Evolutionary conservation across 2,329 filamentous ascomycete genomes (phyloP).

Genomic region (Paracorniculantispora psalliotae): DNA sequence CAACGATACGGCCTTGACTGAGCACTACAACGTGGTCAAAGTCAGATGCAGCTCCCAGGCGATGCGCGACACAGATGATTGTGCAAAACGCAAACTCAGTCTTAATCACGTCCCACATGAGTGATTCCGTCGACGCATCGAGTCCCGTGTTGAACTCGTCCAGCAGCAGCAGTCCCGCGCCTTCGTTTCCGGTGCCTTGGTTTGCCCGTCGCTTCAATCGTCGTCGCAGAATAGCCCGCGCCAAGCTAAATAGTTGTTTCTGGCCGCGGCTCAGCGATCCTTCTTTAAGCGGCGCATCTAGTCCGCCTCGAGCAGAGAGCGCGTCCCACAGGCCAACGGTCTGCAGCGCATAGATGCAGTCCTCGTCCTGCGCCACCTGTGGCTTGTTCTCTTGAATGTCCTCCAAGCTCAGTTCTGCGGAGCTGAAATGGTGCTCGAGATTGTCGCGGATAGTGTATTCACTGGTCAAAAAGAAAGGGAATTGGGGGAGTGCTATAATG

Average conservation of each 20-base stretch:
- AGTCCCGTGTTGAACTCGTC: constrained; percentile 24
- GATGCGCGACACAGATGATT: constrained; percentile 25
- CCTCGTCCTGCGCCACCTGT: background rate
- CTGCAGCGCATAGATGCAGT: constrained; percentile 4
- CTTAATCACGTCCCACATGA: constrained; percentile 23
- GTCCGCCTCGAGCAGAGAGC: background rate
- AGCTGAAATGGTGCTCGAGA: constrained; percentile 3
- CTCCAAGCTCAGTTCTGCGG: background rate
- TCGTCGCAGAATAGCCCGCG: constrained; percentile 10
- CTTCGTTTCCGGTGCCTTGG: background rate
- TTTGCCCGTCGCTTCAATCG: background rate
- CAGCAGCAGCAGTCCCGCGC: background rate
- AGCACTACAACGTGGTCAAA: constrained; percentile 26
- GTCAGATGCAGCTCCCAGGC: constrained; percentile 25
- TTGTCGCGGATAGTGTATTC: constrained; percentile 8
- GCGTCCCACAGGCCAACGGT: constrained; percentile 7
- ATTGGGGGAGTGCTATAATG: background rate
- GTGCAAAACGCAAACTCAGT: constrained; percentile 23
- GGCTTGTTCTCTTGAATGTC: background rate
- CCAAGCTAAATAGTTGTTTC: constrained; percentile 14
- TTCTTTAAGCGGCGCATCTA: constrained; percentile 6
- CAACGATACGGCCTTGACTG: constrained; percentile 20
- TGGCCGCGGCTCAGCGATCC: constrained; percentile 12
- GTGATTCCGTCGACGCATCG: constrained; percentile 23
- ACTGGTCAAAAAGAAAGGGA: constrained; percentile 2